A percentile compares a stretch with the other conserved stretches of the same genome.
Evolutionary conservation across 2,329 filamentous ascomycete species (phyloP).

Genomic region (Scolecobasidium constrictum): DNA sequence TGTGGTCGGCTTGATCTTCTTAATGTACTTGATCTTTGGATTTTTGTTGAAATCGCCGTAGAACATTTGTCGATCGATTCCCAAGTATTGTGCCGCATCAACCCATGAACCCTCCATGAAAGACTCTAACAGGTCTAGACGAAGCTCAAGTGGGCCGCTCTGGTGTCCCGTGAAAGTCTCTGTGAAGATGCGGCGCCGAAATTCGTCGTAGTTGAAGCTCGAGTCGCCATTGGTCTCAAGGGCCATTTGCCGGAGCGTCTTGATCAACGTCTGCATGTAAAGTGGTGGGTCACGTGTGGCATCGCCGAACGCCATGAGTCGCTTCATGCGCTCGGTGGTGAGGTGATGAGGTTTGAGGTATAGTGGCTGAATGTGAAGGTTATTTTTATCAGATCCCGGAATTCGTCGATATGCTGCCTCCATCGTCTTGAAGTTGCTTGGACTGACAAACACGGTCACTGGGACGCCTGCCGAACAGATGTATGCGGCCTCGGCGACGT

Average conservation of each 20-base stretch:
- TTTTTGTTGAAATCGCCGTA: too few relatives aligned
- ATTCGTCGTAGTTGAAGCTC: slow-evolving; percentile 40
- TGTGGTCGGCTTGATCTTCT: slow-evolving; percentile 4
- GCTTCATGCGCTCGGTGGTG: slow-evolving; percentile 7
- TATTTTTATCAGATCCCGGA: slow-evolving; percentile 16
- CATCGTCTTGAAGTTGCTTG: slow-evolving; percentile 35
- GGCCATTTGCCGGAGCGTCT: slow-evolving; percentile 47
- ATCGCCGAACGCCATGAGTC: slow-evolving; percentile 7
- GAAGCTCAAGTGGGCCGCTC: slow-evolving; percentile 42
- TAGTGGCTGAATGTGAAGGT: background rate
- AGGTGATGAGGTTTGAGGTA: background rate
- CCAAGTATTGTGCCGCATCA: too few relatives aligned
- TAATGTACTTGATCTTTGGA: slow-evolving; percentile 16
- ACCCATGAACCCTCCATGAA: too few relatives aligned
- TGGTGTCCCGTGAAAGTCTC: slow-evolving; percentile 40
- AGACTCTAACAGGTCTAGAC: slow-evolving; percentile 52
- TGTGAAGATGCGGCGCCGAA: slow-evolving; percentile 27
- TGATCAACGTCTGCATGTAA: too few relatives aligned
- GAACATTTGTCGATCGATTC: too few relatives aligned
- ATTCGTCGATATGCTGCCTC: slow-evolving; percentile 32
- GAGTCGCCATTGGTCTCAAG: slow-evolving; percentile 29
- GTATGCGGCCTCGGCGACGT: slow-evolving; percentile 49
- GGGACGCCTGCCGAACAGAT: slow-evolving; percentile 37
- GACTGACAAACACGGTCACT: slow-evolving; percentile 41
- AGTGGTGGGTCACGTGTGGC: background rate